Percentiles rank a stretch among this genome's conserved stretches.
phyloP scores from a whole-genome alignment of 768 basidiomycete species.

The Saitozyma podzolica region DNA sequence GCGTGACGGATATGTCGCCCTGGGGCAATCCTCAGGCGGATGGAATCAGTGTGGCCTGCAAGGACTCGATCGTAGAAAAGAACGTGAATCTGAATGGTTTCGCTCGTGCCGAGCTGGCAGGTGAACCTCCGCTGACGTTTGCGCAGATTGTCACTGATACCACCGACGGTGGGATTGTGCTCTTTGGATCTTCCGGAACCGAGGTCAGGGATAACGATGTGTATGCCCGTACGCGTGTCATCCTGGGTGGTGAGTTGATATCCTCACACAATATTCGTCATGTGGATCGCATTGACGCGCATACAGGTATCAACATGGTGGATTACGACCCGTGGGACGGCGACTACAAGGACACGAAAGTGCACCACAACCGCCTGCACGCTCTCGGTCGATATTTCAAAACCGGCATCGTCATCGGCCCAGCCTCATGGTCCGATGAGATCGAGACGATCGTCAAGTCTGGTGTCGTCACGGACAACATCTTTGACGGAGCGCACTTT shows the following conservation, averaged over 20 bases:
- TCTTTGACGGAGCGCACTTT: conserved; percentile 45
- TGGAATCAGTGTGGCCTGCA: conserved; percentile 54
- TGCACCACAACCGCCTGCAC: conserved; percentile 49
- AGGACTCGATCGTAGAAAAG: conserved; percentile 49
- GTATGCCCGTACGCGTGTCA: conserved; percentile 45
- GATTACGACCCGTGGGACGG: conserved; percentile 53
- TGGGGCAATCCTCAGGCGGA: conserved; percentile 51
- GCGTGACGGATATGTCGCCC: conserved; percentile 31
- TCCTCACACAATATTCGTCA: background rate
- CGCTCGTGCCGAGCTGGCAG: background rate
- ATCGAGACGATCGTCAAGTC: conserved; percentile 48
- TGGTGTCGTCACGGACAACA: conserved; percentile 47
- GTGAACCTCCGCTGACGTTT: background rate
- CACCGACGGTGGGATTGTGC: conserved; percentile 52
- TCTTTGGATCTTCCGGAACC: conserved; percentile 51
- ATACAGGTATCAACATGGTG: conserved; percentile 51
- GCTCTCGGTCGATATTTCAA: conserved; percentile 50
- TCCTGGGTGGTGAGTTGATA: conserved; percentile 44
- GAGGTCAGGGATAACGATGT: conserved; percentile 47
- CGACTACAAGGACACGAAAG: conserved; percentile 47
- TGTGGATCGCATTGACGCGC: background rate
- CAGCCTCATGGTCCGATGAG: conserved; percentile 52
- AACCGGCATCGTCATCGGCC: conserved; percentile 52
- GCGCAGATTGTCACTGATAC: conserved; percentile 50
- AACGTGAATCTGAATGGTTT: conserved; percentile 44